Percentiles rank a stretch among this genome's conserved stretches.
Conservation (phyloP, 2,329 filamentous ascomycete species). For the Verticillium albo-atrum region DNA sequence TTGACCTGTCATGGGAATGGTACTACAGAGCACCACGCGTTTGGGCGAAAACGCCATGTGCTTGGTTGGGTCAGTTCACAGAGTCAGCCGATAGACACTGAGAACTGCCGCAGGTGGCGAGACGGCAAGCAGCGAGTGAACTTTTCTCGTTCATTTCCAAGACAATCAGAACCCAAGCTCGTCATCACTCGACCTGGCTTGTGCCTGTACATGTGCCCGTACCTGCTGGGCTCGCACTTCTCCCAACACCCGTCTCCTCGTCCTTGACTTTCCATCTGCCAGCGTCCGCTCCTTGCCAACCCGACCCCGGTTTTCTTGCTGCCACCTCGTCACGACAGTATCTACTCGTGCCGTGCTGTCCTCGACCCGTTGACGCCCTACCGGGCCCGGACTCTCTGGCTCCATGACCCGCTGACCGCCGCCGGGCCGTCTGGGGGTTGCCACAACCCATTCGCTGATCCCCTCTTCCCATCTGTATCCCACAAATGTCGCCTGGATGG, state of each 20-base stretch:
- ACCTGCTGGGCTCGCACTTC: neutral
- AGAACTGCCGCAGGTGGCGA: neutral
- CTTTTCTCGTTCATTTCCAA: neutral
- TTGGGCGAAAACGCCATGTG: neutral
- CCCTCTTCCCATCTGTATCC: slow-evolving; percentile 36
- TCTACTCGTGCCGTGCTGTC: neutral
- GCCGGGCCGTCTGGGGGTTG: slow-evolving; percentile 1
- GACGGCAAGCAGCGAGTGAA: neutral
- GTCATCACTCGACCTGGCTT: neutral
- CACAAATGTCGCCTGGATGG: slow-evolving; percentile 25
- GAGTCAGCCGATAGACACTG: no score
- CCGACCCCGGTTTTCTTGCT: neutral
- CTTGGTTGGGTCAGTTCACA: no score
- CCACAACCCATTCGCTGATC: slow-evolving; percentile 34
- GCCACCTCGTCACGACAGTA: neutral
- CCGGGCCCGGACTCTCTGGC: neutral
- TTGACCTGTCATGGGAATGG: neutral
- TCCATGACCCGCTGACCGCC: neutral
- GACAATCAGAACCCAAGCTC: neutral
- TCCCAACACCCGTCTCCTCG: neutral
- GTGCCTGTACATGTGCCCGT: neutral
- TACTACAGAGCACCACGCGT: neutral
- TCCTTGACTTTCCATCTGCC: neutral
- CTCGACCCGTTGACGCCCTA: neutral
- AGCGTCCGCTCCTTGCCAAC: neutral